Conservation (phyloP, 2,329 filamentous ascomycete species). For the Aspergillus vadensis region DNA sequence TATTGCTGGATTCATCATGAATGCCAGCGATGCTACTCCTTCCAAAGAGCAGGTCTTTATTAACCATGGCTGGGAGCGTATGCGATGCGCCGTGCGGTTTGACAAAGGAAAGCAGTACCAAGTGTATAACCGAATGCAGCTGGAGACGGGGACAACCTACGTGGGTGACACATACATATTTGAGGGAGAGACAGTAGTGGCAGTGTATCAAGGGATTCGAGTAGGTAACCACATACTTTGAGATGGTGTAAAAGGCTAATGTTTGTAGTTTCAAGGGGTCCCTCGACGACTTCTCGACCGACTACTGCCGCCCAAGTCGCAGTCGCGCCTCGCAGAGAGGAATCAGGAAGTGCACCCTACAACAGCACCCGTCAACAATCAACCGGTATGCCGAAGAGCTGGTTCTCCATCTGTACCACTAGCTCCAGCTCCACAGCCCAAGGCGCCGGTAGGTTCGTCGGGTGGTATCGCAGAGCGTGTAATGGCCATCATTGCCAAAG, state of each 20-base stretch:
- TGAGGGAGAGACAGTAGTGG: conserved; percentile 60
- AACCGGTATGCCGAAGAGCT: background rate
- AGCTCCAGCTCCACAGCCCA: background rate
- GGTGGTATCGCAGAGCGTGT: background rate
- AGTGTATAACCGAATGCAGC: conserved; percentile 64
- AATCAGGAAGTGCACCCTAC: background rate
- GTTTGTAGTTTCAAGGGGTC: conserved; percentile 9
- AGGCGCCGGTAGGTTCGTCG: background rate
- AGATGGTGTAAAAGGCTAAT: background rate
- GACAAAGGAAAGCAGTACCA: conserved; percentile 56
- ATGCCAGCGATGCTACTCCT: conserved; percentile 60
- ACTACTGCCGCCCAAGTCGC: background rate
- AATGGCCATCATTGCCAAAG: conserved; percentile 16
- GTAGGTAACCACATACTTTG: background rate
- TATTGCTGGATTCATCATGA: conserved; percentile 62
- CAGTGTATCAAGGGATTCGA: conserved; percentile 37
- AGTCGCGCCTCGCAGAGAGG: background rate
- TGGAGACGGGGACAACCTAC: conserved; percentile 52
- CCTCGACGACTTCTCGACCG: conserved; percentile 10
- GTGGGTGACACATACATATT: conserved; percentile 63
- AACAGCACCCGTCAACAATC: background rate
- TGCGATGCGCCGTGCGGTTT: conserved; percentile 57
- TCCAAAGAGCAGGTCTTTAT: conserved; percentile 63
- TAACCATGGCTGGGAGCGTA: conserved; percentile 63
- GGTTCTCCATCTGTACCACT: background rate